Evolutionary conservation across 2,329 filamentous ascomycete species (phyloP), one percentile per base, ranked within the genome.

Genomic region (Phoma herbarum): DNA sequence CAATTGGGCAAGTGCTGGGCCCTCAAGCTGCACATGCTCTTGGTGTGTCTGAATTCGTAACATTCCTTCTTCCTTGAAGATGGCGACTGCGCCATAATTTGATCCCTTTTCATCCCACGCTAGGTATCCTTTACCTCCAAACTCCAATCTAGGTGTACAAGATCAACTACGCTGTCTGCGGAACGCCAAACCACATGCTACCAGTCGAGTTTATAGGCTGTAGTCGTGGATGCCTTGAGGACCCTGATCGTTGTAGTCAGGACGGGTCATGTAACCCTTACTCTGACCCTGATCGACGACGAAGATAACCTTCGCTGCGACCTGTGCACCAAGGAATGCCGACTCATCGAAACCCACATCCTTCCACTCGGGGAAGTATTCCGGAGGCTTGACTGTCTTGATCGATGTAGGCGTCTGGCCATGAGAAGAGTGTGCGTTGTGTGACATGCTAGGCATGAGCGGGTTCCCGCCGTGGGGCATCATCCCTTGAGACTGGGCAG

Each of bases 311-410:
- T 90, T 90, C 2, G 91, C 92, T 1, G 91, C 92, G 29, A 97
- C 90, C 78, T 96, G 92, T 2, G 92, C 91, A 11, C 93, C 93
- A 7, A 97, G 81, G 78, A 97, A 97, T 72, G 88, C 87, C 47
- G 90, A 87, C 78, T 97, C 93, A 71, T 97, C 93, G 71, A 85
- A 86, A 1, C 87, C 87, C 2, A 79, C 78, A 28, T 86, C 93
- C 73, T 92, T 92, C 92, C 93, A 97, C 77, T 97, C 93, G 11
- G 90, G 86, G 66, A 97, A 90, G 77, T 97, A 97, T 52, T 91
- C 90, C 0, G 93, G 93, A 66, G 91, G 83, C 65, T 87, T 86
- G 26, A 91, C 87, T 26, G 87, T 82, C 82, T 92, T 94, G 80
- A 97, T 93, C 49, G 86, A 89, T 23, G 90, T 96, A 0, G 93